Evolutionary conservation across 495 filamentous ascomycete species (phyloP), one percentile per base, ranked within the genome.

Genomic region (Apodospora peruviana): DNA sequence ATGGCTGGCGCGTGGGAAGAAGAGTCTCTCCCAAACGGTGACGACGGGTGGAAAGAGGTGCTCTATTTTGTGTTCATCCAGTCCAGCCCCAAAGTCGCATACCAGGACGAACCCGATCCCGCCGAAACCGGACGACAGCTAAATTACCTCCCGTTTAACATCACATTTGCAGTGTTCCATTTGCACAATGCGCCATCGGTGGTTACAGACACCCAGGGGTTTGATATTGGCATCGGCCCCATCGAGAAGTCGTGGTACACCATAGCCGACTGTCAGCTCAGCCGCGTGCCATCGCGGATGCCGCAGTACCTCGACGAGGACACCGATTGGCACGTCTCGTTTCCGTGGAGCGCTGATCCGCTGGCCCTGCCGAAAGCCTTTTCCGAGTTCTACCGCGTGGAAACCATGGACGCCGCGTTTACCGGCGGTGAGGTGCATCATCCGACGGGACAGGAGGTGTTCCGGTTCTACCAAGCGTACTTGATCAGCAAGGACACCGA

Each of bases 401-500:
- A 32, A 32, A 48, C 37, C 14, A 17, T 40, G 10, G 20, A n/a
- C 4, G 45, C 45, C 5, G 29, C 17, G 10, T 5, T 18, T 3
- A 27, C 19, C 12, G 37, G 16, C 14, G 29, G 40, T 14, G 35
- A 40, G 35, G 45, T 35, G 27, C 27, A 48, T 19, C 37, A 40
- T n/a, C 45, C 45, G 3, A 39, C 35, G 2, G 45, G 45, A 12
- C 12, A 23, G 36, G 45, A 48, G 10, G 17, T 48, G 20, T 39
- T 48, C 21, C 45, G 45, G 14, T 40, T 48, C n/a, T 48, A 48
- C 19, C 45, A 48, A 19, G 45, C 45, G 5, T 48, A 48, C 23
- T 16, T 48, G 5, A 36, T 16, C 18, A 48, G 18, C 9, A 48
- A 48, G 37, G 45, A 48, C 22, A 48, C 25, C n/a, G 32, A 48